phyloP scores from a whole-genome alignment of 2,329 filamentous ascomycete genomes.

The Fusarium euwallaceae region DNA sequence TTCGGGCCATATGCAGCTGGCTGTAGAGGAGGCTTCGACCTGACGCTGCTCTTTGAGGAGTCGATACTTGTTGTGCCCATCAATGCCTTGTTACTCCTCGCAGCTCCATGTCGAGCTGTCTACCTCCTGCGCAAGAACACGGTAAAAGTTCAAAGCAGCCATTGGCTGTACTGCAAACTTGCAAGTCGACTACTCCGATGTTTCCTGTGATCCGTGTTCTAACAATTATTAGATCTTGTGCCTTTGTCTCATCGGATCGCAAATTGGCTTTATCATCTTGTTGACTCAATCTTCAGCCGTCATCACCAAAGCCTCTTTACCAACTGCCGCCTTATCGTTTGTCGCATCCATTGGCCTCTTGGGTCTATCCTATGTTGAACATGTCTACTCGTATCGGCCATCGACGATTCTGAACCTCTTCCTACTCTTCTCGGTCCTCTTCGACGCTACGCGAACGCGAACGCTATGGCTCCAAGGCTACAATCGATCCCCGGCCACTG shows the following conservation, averaged over 20 bases:
- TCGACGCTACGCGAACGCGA: constrained; percentile 25
- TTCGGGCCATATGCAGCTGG: constrained; percentile 37
- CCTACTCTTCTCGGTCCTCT: constrained; percentile 25
- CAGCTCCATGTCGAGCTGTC: constrained; percentile 36
- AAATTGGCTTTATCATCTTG: constrained; percentile 22
- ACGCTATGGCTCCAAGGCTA: constrained; percentile 38
- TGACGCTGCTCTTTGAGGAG: constrained; percentile 61
- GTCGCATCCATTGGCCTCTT: constrained; percentile 25
- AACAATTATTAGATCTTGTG: constrained; percentile 28
- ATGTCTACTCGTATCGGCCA: constrained; percentile 34
- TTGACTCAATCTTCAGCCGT: constrained; percentile 28
- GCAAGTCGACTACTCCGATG: constrained; percentile 13
- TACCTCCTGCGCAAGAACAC: constrained; percentile 38
- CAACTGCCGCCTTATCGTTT: constrained; percentile 19
- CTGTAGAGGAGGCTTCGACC: constrained; percentile 62
- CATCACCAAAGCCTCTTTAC: constrained; percentile 24
- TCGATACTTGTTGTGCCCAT: constrained; percentile 48
- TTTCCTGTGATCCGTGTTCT: background rate
- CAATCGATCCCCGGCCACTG: constrained; percentile 10
- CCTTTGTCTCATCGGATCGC: constrained; percentile 16
- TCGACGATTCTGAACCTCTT: constrained; percentile 36
- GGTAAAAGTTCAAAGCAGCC: constrained; percentile 35
- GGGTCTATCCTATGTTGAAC: constrained; percentile 34
- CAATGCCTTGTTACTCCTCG: constrained; percentile 46
- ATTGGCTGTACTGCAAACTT: constrained; percentile 37